These are phyloP conservation scores for Podaxis mareebaensis DNA, from an alignment of 768 basidiomycete species.

Conservation along the genomic window DNA sequence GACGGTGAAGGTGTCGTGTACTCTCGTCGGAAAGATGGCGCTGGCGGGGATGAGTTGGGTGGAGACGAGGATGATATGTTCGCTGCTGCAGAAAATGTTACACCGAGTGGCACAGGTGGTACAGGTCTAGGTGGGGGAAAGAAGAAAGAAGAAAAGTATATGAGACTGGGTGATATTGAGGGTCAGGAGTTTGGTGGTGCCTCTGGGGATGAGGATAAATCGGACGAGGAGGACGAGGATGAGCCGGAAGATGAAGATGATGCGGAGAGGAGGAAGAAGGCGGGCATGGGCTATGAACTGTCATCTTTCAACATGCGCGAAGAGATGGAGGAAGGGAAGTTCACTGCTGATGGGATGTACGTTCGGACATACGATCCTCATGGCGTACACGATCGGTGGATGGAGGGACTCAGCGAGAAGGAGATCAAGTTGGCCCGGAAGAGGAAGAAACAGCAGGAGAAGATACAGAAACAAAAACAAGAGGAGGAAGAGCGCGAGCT, in stretches of 20 bases:
- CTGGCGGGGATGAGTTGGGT: slow-evolving; percentile 39
- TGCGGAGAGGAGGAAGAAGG: slow-evolving; percentile 70
- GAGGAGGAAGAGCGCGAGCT: slow-evolving; percentile 76
- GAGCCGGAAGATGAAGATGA: slow-evolving; percentile 79
- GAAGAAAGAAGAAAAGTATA: slow-evolving; percentile 68
- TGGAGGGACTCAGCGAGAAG: slow-evolving; percentile 84
- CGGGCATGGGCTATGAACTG: slow-evolving; percentile 90
- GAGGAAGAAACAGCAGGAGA: slow-evolving; percentile 75
- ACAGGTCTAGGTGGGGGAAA: slow-evolving; percentile 24
- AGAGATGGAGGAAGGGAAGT: slow-evolving; percentile 98
- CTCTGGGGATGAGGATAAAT: slow-evolving; percentile 33
- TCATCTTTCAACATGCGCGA: slow-evolving; percentile 99
- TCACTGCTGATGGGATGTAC: slow-evolving; percentile 90
- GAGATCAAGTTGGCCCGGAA: slow-evolving; percentile 83
- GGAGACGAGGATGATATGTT: slow-evolving; percentile 80
- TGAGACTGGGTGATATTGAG: slow-evolving; percentile 93
- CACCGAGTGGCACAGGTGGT: background rate
- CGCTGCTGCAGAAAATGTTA: slow-evolving; percentile 58
- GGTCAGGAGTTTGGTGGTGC: slow-evolving; percentile 86
- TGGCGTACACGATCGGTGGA: slow-evolving; percentile 93
- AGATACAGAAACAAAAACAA: slow-evolving; percentile 65
- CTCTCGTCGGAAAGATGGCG: slow-evolving; percentile 66
- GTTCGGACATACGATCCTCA: slow-evolving; percentile 86
- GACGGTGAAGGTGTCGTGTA: slow-evolving; percentile 92
- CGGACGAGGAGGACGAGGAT: slow-evolving; percentile 42